Percentiles rank a stretch among this genome's conserved stretches.
Conservation (phyloP, 2,329 filamentous ascomycete genomes). For the Remersonia thermophila region DNA sequence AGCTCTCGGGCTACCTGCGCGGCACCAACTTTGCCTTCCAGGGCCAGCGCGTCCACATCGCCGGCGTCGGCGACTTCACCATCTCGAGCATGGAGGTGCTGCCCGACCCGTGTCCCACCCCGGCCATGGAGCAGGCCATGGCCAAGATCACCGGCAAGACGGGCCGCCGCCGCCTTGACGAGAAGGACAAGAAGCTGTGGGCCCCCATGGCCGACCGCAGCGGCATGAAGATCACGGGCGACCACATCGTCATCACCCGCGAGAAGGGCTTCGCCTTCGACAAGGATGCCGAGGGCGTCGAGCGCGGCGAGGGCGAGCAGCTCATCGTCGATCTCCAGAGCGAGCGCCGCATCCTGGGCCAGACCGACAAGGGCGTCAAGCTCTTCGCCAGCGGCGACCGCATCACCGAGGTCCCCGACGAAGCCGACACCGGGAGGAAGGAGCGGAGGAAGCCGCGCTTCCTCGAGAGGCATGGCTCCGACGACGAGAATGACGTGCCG, state of each 20-base stretch:
- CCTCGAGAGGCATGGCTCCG: constrained; percentile 46
- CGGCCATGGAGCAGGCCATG: constrained; percentile 74
- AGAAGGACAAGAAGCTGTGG: constrained; percentile 93
- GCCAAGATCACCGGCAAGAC: constrained; percentile 77
- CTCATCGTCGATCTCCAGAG: constrained; percentile 83
- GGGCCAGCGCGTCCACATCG: constrained; percentile 79
- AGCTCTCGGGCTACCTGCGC: constrained; percentile 83
- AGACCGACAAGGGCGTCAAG: constrained; percentile 70
- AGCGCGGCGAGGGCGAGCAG: constrained; percentile 88
- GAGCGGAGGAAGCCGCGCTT: constrained; percentile 45
- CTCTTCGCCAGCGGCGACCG: constrained; percentile 70
- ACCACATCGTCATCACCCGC: constrained; percentile 79
- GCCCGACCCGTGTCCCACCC: constrained; percentile 91
- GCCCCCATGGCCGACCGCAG: constrained; percentile 98
- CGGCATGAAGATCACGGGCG: constrained; percentile 89
- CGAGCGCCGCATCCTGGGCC: constrained; percentile 68
- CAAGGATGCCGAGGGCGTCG: constrained; percentile 49
- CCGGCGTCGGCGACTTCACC: constrained; percentile 80
- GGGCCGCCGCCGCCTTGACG: constrained; percentile 67
- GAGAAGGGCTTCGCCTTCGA: constrained; percentile 67
- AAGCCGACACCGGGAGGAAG: constrained; percentile 50
- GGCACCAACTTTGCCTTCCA: constrained; percentile 87
- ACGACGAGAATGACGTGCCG: constrained; percentile 41
- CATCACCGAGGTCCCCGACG: constrained; percentile 46
- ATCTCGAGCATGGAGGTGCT: constrained; percentile 74